Evolutionary conservation across 257 asterid species (phyloP).

Genomic region (Petunia secreta): DNA sequence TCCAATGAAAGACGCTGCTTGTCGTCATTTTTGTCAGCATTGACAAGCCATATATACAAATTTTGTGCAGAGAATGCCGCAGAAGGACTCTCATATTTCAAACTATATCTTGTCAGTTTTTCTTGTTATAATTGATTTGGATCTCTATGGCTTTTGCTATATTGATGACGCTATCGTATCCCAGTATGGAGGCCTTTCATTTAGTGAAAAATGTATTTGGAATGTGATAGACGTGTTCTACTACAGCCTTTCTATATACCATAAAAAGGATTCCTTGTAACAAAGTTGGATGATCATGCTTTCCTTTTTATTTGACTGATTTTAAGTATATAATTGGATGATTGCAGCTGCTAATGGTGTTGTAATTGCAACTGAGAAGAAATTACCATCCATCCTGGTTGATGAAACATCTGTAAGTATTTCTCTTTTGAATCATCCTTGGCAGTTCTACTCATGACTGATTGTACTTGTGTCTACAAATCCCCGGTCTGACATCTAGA

Average conservation of each 20-base stretch:
- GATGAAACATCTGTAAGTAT: constrained; percentile 94
- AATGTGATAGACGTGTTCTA: background rate
- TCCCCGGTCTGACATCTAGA: background rate
- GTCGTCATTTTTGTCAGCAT: background rate
- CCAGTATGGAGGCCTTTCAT: background rate
- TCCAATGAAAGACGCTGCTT: background rate
- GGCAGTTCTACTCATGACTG: background rate
- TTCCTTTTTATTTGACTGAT: background rate
- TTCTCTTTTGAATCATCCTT: constrained; percentile 15
- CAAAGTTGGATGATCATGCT: background rate
- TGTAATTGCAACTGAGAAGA: constrained; percentile 98
- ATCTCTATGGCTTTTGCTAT: constrained; percentile 14
- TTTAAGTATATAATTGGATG: constrained; percentile 19
- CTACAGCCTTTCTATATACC: background rate
- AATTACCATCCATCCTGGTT: constrained; percentile 92
- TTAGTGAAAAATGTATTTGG: constrained; percentile 1
- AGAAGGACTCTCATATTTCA: background rate
- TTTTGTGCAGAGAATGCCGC: background rate
- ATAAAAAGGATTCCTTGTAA: background rate
- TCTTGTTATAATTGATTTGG: background rate
- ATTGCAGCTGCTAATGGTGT: constrained; percentile 98
- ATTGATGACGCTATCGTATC: background rate
- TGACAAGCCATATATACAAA: background rate
- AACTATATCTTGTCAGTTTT: background rate
- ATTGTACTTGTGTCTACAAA: constrained; percentile 12